Percentiles rank a stretch among this genome's conserved stretches.
Evolutionary conservation across 805 yeast genomes (phyloP).

Genomic region (Ogataea populi-albae): DNA sequence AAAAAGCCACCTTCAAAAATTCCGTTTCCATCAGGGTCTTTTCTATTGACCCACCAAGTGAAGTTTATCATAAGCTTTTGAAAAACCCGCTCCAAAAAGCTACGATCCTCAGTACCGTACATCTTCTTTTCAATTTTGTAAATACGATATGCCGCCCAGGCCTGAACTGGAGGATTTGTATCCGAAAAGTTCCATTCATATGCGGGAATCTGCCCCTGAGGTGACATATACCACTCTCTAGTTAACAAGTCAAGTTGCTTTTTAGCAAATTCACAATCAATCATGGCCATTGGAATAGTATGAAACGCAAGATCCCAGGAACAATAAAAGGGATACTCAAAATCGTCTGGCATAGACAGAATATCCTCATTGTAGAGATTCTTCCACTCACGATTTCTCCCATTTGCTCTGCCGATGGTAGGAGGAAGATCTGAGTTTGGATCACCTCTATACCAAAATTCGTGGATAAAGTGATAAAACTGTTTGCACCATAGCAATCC

Average conservation of each 20-base stretch:
- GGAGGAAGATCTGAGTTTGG: conserved; percentile 74
- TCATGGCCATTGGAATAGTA: conserved; percentile 87
- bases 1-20: conserved; percentile 93
- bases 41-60: conserved; percentile 97
- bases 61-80: conserved; percentile 85
- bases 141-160: conserved; percentile 89
- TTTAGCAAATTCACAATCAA: conserved; percentile 90
- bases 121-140: conserved; percentile 83
- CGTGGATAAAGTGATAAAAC: conserved; percentile 81
- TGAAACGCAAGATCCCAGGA: conserved; percentile 98
- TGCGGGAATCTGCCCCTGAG: conserved; percentile 96
- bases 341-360: conserved; percentile 87
- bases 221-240: conserved; percentile 97
- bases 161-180: conserved; percentile 97
- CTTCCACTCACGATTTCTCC: conserved; percentile 87
- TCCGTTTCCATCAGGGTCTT: conserved; percentile 81
- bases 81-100: conserved; percentile 86
- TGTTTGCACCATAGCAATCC: conserved; percentile 94
- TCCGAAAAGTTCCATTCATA: conserved; percentile 95
- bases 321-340: conserved; percentile 95
- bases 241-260: conserved; percentile 81
- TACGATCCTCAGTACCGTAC: conserved; percentile 77
- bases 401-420: conserved; percentile 74
- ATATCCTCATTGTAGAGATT: conserved; percentile 86
- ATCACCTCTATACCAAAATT: conserved; percentile 86